Evolutionary conservation across 1,139 yeast genomes (phyloP).

Genomic region (Yueomyces sp.): DNA sequence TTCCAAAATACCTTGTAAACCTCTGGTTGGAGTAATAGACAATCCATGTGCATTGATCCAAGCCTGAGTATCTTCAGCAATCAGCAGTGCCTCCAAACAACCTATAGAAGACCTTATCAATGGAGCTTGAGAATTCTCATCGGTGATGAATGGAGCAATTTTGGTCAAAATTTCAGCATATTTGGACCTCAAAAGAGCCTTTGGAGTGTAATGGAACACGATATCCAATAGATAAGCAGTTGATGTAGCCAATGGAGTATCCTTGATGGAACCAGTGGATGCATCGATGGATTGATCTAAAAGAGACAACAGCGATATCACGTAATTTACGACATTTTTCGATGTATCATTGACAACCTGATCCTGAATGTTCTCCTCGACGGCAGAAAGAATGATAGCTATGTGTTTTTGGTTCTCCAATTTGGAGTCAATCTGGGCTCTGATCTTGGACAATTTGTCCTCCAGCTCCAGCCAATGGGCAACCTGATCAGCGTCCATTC

Average conservation of each 20-base stretch:
- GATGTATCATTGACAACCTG: slow-evolving; percentile 35
- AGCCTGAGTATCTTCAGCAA: slow-evolving; percentile 68
- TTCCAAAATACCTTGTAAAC: slow-evolving; percentile 68
- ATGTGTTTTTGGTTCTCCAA: slow-evolving; percentile 73
- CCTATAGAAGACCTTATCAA: slow-evolving; percentile 76
- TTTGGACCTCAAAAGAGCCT: slow-evolving; percentile 52
- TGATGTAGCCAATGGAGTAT: slow-evolving; percentile 54
- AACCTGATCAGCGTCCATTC: slow-evolving; percentile 31
- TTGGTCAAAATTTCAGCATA: slow-evolving; percentile 68
- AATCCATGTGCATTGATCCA: slow-evolving; percentile 47
- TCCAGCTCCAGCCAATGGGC: slow-evolving; percentile 50
- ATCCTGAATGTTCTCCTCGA: slow-evolving; percentile 75
- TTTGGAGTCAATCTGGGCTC: slow-evolving; percentile 61
- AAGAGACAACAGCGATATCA: slow-evolving; percentile 70
- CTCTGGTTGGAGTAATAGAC: slow-evolving; percentile 68
- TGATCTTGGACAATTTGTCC: slow-evolving; percentile 53
- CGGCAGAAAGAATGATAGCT: slow-evolving; percentile 68
- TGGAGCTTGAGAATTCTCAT: slow-evolving; percentile 69
- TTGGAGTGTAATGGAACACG: slow-evolving; percentile 65
- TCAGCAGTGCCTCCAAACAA: slow-evolving; percentile 62
- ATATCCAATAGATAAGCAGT: slow-evolving; percentile 75
- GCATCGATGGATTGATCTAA: slow-evolving; percentile 60
- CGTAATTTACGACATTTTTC: slow-evolving; percentile 57
- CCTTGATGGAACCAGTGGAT: slow-evolving; percentile 40
- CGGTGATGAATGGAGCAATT: slow-evolving; percentile 69